Conservation (phyloP, 164 flowering plant species). For the Nymphaea colorata region DNA sequence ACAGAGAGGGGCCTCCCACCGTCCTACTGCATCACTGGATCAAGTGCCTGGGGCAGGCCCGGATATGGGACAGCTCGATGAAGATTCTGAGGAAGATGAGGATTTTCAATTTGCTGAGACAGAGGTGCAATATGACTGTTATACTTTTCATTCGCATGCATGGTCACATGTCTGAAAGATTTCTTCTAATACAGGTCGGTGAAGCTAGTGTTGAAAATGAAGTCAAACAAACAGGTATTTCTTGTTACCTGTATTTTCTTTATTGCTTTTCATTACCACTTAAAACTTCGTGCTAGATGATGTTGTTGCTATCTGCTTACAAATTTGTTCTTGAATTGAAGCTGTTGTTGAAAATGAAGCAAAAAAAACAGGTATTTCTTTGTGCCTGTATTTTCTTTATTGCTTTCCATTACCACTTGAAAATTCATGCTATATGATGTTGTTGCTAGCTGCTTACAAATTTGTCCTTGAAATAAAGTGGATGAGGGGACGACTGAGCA, state of each 20-base stretch:
- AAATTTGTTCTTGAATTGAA: slow-evolving; percentile 3
- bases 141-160: neutral
- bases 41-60: slow-evolving; percentile 45
- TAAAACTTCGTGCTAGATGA: slow-evolving; percentile 3
- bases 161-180: no score
- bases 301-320: neutral
- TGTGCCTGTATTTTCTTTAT: neutral
- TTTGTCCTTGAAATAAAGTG: slow-evolving; percentile 21
- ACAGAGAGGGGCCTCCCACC: slow-evolving; percentile 27
- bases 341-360: slow-evolving; percentile 27
- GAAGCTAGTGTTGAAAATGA: slow-evolving; percentile 24
- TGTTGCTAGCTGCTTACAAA: neutral
- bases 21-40: slow-evolving; percentile 36
- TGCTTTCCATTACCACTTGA: neutral
- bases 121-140: slow-evolving; percentile 34
- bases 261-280: neutral
- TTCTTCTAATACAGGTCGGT: no score
- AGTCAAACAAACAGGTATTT: slow-evolving; percentile 44
- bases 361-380: slow-evolving; percentile 44
- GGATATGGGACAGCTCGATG: slow-evolving; percentile 76
- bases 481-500: slow-evolving; percentile 56
- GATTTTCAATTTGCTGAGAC: slow-evolving; percentile 70
- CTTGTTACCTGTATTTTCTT: neutral
- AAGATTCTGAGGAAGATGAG: slow-evolving; percentile 91
- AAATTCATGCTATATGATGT: slow-evolving; percentile 1